Percentiles rank a stretch among this genome's conserved stretches.
Conservation (phyloP, 2,329 filamentous ascomycete genomes). For the Verticillium nonalfalfae region DNA sequence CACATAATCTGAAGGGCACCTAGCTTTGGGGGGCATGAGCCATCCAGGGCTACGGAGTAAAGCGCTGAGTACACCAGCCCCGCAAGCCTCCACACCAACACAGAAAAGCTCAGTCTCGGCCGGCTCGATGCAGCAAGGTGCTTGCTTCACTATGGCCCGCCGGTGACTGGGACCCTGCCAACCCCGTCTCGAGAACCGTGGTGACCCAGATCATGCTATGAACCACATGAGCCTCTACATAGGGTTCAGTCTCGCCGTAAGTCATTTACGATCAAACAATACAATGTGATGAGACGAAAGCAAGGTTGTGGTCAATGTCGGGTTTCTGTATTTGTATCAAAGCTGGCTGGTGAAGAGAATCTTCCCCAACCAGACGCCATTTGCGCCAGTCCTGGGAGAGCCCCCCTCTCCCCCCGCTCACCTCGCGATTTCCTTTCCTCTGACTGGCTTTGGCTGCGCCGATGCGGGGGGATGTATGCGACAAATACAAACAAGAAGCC, state of each 20-base stretch:
- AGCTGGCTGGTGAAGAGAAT: not conserved
- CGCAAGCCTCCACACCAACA: too few species aligned
- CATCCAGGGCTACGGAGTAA: too few species aligned
- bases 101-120: too few species aligned
- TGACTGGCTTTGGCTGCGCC: not conserved
- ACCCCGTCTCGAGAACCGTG: too few species aligned
- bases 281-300: not conserved
- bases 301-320: not conserved
- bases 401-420: not conserved
- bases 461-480: not conserved
- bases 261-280: not conserved
- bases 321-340: not conserved
- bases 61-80: too few species aligned
- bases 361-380: not conserved
- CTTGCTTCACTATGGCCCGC: too few species aligned
- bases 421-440: not conserved
- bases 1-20: too few species aligned
- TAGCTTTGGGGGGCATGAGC: too few species aligned
- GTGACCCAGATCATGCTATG: too few species aligned
- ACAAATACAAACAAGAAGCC: not conserved
- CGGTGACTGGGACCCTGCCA: too few species aligned
- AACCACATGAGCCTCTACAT: not conserved
- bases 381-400: not conserved
- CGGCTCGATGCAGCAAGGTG: too few species aligned
- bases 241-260: not conserved